Base-by-base conservation (phyloP, 2,329 filamentous ascomycete species). In the Penicillium sp. region DNA sequence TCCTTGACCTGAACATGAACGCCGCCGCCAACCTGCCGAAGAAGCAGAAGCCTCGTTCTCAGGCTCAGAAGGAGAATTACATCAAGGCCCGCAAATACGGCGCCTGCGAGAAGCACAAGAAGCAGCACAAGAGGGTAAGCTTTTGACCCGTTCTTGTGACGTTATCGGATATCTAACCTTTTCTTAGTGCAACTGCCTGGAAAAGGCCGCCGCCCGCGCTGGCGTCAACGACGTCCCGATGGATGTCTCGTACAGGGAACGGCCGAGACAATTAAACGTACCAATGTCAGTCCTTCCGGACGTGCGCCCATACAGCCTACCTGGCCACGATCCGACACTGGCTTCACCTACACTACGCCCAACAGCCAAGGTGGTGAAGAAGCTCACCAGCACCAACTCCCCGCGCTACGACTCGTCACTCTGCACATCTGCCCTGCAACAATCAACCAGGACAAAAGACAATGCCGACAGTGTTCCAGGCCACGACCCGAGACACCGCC, bases 1-100 rank as follows among this genome's bases (percentile, higher is more conserved):
- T 73, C 12, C 65, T 73, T 27, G 71, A 73, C 47, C 50, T 73
- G 57, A 73, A 73, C 53, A 71, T 73, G 69, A 73, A 73, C 46
- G 60, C 67, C 4, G 64, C 70, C 4, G 66, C 68, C n/a, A 66
- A 69, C 46, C 47, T 72, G n/a, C 71, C 71, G 0, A 67, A 65
- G 54, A 72, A 72, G 46, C 71, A 73, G 42, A 70, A 71, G 42
- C 69, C 70, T 20, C 64, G 71, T 13, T 73, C 71, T 4, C 64
- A 65, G 46, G 69, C 70, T 8, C 70, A 73, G 55, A 71, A 67
- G 31, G 70, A 73, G 47, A 71, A 69, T 46, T 73, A 73, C 52
- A 72, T 72, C 53, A 72, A 71, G 44, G 71, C 66, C 43, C 66
- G 71, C 1, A 72, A 71, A 38, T 66, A 72, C 27, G 71, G 71